These are phyloP conservation scores for Evernia prunastri DNA, from an alignment of 495 filamentous ascomycete species.

Conservation along the genomic window DNA sequence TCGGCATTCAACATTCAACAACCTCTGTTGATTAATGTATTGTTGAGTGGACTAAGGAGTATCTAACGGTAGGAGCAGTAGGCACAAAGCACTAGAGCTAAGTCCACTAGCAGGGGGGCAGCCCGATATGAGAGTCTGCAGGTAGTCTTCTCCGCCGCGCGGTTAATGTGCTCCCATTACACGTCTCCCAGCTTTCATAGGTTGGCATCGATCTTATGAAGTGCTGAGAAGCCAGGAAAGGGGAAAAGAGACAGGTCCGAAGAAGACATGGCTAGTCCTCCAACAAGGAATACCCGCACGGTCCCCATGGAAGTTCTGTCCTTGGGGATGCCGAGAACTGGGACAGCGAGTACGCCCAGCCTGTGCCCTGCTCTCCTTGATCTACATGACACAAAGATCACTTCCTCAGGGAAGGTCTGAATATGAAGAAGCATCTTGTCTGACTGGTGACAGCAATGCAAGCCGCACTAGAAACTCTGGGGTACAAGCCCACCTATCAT, in stretches of 20 bases:
- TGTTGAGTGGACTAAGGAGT: no score
- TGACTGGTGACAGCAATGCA: slow-evolving; percentile 23
- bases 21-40: no score
- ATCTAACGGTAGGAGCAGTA: no score
- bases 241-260: no score
- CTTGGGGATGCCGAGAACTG: slow-evolving; percentile 20
- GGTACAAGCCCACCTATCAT: slow-evolving; percentile 23
- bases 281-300: slow-evolving; percentile 31
- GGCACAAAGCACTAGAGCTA: no score
- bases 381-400: neutral
- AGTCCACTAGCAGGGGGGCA: no score
- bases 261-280: neutral
- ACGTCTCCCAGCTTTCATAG: neutral
- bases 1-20: no score
- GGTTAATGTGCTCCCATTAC: neutral
- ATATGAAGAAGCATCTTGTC: neutral
- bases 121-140: no score
- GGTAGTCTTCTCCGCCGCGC: no score
- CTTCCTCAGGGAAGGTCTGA: neutral
- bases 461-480: slow-evolving; percentile 25
- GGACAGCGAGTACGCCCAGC: slow-evolving; percentile 19
- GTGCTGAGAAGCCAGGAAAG: neutral
- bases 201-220: neutral
- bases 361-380: neutral
- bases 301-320: slow-evolving; percentile 56